Conservation (phyloP, 495 filamentous ascomycete species). For the Ascobolus immersus region DNA sequence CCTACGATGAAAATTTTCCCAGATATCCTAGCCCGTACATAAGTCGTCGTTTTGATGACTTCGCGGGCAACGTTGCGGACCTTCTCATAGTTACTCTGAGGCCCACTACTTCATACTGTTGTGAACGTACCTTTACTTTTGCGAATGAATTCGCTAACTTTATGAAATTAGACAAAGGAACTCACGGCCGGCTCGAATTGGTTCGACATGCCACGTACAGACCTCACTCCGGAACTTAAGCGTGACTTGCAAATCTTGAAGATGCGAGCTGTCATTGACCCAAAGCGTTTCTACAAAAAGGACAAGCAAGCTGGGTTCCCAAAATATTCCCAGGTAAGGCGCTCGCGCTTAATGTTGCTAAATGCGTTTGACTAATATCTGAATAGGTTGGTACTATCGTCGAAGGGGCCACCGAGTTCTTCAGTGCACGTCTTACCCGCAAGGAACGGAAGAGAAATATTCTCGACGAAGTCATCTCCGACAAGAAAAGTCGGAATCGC, state of each 20-base stretch:
- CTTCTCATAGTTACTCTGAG: too few relatives aligned
- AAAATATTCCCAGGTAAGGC: slow-evolving; percentile 41
- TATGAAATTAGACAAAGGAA: too few relatives aligned
- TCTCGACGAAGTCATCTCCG: slow-evolving; percentile 59
- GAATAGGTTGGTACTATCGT: slow-evolving; percentile 47
- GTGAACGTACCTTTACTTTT: too few relatives aligned
- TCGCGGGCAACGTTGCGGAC: too few relatives aligned
- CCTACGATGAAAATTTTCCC: too few relatives aligned
- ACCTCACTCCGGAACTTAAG: slow-evolving; percentile 60
- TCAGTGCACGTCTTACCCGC: slow-evolving; percentile 48
- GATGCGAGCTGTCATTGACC: slow-evolving; percentile 71
- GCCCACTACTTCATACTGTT: too few relatives aligned
- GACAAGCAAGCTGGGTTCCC: slow-evolving; percentile 36
- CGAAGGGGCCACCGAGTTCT: slow-evolving; percentile 72
- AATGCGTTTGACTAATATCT: neutral
- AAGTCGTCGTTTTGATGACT: too few relatives aligned
- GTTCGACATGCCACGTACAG: slow-evolving; percentile 66
- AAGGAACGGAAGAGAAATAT: slow-evolving; percentile 76
- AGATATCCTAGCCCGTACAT: too few relatives aligned
- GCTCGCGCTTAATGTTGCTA: neutral
- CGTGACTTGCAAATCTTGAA: slow-evolving; percentile 64
- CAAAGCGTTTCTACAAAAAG: slow-evolving; percentile 82
- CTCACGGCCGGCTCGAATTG: slow-evolving; percentile 39
- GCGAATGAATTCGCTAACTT: too few relatives aligned
- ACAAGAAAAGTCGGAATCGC: slow-evolving; percentile 30